Evolutionary conservation across 1,139 yeast species (phyloP), one percentile per base, ranked within the genome.

Genomic region (Candida sp.): DNA sequence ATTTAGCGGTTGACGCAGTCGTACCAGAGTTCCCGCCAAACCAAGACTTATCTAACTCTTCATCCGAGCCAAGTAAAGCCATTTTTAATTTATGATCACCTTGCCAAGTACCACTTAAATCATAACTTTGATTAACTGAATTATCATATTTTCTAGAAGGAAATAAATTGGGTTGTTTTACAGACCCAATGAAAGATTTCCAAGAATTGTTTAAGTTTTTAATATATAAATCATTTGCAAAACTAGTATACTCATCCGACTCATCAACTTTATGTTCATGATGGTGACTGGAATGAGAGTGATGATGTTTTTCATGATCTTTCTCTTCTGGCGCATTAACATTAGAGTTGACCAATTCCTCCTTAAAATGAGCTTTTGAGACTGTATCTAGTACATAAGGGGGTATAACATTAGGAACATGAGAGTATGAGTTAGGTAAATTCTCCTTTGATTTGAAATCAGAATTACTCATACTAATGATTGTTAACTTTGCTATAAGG

Each of bases 71-170:
- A 47, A 81, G 70, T 48, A 82, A 74, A 15, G 83, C 79, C 35
- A 66, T 69, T 44, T 77, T 73, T 47, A 86, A 68, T 48, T 90
- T 62, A 45, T 77, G 79, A 48, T 77, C 88, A 25, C 93, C 95
- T 33, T 84, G 84, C 93, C 93, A 86, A 11, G 72, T 61, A 1
- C 77, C 79, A 21, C 59, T 56, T 25, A 69, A 53, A 39, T 60
- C 54, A 49, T 60, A 56, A 11, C 53, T 48, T 23, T 53, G 50
- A 30, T 53, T 51, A 29, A 53, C 52, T 7, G 34, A 6, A 27
- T 52, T 54, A 39, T 70, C 70, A 40, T 56, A 52, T 7, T 49
- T 51, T 11, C 64, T 47, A 30, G 54, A 48, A 37, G 73, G 60
- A 47, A 70, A 72, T 8, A 71, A 54, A 4, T 60, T 56, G 3